Base-by-base conservation (phyloP, 176 grass and related monocot genomes). In the Lolium multiflorum region DNA sequence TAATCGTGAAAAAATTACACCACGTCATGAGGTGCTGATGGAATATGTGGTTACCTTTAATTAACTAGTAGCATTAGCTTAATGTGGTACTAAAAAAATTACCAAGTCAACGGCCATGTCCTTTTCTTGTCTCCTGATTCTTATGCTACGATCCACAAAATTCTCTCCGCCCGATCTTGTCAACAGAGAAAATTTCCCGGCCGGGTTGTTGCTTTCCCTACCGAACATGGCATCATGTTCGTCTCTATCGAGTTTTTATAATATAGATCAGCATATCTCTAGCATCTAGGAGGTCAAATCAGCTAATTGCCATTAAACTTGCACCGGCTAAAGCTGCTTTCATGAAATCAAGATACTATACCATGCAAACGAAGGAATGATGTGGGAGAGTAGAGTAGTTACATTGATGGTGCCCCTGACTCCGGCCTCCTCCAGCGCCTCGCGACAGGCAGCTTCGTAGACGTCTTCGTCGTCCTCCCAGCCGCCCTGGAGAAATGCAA, bases 381-480 rank as follows among this genome's bases (percentile, higher is more conserved):
- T 37, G 39, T 39, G 67, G 14, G 39, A 28, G 59, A 65, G 7
- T 6, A 46, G 39, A 46, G 68, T 41, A 62, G 2, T 87, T 91
- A 98, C 92, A 81, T 87, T 79, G 70, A 96, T 88, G 75, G 78
- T 82, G 72, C 96, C 93, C 90, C 54, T 94, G 35, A 98, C 90
- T 11, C 96, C 96, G 47, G 96, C 96, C 89, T 98, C 96, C 88
- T 98, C 96, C 15, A 96, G 17, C 44, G 90, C 88, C 89, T 98
- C 96, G 31, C 96, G 88, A 74, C 92, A 85, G 1, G 96, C 96
- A 51, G 96, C 96, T 88, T 98, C 79, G 80, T 87, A 50, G 38
- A 94, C 91, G 81, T 91, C 94, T 88, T 98, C 96, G 84, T 98
- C 94, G 76, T 90, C 82, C 83, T 95, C 95, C 93, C 95, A 95